These are phyloP conservation scores for Lindgomyces ingoldianus DNA, from an alignment of 495 filamentous ascomycete species.

Conservation along the genomic window DNA sequence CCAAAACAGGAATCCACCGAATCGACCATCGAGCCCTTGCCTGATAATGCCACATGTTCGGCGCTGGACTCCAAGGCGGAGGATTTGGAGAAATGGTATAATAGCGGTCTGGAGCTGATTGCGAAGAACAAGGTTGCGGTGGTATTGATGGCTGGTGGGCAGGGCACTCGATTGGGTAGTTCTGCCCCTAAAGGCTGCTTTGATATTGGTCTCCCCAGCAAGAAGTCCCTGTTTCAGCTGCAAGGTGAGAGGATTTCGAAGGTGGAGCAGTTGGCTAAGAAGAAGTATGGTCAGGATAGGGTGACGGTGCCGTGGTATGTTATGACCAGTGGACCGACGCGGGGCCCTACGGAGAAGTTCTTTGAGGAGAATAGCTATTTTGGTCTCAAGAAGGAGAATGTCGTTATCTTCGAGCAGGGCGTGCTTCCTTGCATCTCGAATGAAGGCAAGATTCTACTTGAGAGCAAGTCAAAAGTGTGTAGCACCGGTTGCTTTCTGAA, in stretches of 20 bases:
- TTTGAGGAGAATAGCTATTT: conserved; percentile 90
- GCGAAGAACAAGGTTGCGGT: conserved; percentile 89
- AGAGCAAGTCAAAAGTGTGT: conserved; percentile 76
- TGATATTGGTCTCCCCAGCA: conserved; percentile 87
- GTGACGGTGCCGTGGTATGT: conserved; percentile 95
- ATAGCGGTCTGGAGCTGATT: conserved; percentile 80
- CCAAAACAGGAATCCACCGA: conserved; percentile 57
- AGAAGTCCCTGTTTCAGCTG: conserved; percentile 95
- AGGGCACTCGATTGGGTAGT: conserved; percentile 92
- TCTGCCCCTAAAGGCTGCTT: conserved; percentile 95
- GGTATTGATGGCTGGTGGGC: conserved; percentile 94
- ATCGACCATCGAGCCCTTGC: conserved; percentile 80
- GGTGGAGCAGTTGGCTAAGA: conserved; percentile 79
- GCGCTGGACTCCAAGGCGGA: conserved; percentile 84
- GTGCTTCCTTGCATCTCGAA: conserved; percentile 96
- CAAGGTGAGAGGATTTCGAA: conserved; percentile 91
- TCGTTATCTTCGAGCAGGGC: conserved; percentile 95
- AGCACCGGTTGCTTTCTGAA: background rate
- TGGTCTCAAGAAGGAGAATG: conserved; percentile 79
- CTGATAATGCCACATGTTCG: conserved; percentile 83
- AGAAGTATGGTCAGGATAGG: conserved; percentile 61
- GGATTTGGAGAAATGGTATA: conserved; percentile 82
- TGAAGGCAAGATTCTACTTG: conserved; percentile 94
- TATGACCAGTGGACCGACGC: conserved; percentile 98
- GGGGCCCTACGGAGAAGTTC: conserved; percentile 86